phyloP scores from a whole-genome alignment of 345 rosid genomes.

The sweet orange (Citrus sinensis) region DNA sequence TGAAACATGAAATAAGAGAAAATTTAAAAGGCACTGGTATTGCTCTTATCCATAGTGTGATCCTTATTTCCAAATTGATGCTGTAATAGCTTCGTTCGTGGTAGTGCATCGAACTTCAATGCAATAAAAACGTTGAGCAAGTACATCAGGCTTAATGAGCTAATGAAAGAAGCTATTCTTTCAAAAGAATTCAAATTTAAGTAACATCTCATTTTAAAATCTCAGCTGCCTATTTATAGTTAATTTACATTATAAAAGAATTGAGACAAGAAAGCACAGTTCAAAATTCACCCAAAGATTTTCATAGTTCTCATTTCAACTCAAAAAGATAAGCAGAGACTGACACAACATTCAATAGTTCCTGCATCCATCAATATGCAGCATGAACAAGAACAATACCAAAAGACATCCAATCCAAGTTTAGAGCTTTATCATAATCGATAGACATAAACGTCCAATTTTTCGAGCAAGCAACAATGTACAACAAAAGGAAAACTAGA shows the following conservation, averaged over 20 bases:
- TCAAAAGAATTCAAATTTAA: not conserved
- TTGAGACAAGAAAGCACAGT: not conserved
- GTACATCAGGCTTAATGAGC: not conserved
- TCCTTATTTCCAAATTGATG: conserved; percentile 2
- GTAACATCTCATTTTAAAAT: not conserved
- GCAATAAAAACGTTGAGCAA: not conserved
- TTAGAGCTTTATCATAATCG: not conserved
- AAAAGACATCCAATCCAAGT: not conserved
- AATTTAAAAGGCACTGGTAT: not conserved
- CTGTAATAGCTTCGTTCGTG: not conserved
- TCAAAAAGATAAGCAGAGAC: not conserved
- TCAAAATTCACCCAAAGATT: not conserved
- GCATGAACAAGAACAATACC: not conserved
- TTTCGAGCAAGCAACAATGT: not conserved
- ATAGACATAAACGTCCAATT: not conserved
- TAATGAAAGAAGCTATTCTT: not conserved
- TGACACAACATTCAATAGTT: not conserved
- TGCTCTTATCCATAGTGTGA: not conserved
- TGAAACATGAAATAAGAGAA: not conserved
- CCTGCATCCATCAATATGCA: not conserved
- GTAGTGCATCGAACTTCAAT: not conserved
- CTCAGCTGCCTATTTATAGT: not conserved
- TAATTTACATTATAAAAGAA: not conserved
- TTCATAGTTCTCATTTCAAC: not conserved
- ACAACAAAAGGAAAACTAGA: not conserved